A percentile compares a stretch with the other conserved stretches of the same genome.
Conservation (phyloP, 192 early-diverging fungal genomes). For the Coemansia sp. region DNA sequence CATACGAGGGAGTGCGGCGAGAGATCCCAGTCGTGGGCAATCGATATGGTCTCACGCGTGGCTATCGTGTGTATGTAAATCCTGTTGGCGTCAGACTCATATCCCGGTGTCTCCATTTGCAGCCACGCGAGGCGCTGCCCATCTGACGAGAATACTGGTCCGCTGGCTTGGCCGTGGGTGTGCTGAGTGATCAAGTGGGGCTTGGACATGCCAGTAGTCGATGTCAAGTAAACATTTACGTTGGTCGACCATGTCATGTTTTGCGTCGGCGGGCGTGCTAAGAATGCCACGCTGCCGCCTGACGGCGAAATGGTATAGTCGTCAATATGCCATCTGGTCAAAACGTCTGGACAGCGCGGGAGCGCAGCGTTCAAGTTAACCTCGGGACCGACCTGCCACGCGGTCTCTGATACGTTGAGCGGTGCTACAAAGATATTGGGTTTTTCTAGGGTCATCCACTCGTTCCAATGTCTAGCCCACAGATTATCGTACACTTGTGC, state of each 20-base stretch:
- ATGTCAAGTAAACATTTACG: conserved; percentile 63
- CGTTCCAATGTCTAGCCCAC: conserved; percentile 80
- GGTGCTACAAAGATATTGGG: conserved; percentile 61
- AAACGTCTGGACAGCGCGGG: conserved; percentile 56
- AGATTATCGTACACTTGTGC: conserved; percentile 66
- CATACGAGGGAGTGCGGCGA: conserved; percentile 53
- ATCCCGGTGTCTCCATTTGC: conserved; percentile 69
- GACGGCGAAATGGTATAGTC: conserved; percentile 66
- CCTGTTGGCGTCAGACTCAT: conserved; percentile 67
- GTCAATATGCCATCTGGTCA: conserved; percentile 58
- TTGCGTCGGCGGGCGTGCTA: conserved; percentile 58
- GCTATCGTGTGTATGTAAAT: conserved; percentile 60
- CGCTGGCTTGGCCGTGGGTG: conserved; percentile 58
- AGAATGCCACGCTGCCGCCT: conserved; percentile 67
- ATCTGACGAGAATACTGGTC: conserved; percentile 64
- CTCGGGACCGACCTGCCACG: conserved; percentile 36
- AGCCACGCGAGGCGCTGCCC: conserved; percentile 68
- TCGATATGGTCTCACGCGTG: conserved; percentile 44
- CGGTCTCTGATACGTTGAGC: conserved; percentile 36
- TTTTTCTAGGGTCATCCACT: conserved; percentile 60
- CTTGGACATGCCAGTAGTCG: conserved; percentile 38
- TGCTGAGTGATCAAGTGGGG: conserved; percentile 54
- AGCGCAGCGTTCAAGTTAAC: conserved; percentile 28
- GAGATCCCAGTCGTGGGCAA: conserved; percentile 64
- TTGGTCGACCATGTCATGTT: conserved; percentile 74